phyloP scores from a whole-genome alignment of 768 basidiomycete genomes.

The Russula olivacea region DNA sequence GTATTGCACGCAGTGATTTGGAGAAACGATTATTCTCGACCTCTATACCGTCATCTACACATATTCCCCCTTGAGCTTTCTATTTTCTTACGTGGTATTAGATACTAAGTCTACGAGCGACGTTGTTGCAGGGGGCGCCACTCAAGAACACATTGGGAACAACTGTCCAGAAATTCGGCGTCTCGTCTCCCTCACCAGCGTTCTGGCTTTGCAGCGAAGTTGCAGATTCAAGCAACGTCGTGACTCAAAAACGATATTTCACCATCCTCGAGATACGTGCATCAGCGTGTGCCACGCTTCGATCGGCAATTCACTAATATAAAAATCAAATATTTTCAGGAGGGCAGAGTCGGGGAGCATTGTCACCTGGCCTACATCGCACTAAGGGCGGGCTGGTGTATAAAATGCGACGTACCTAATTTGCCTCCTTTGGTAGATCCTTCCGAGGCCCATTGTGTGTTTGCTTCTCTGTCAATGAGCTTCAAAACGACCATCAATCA shows the following conservation, averaged over 20 bases:
- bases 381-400: not conserved
- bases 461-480: not conserved
- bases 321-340: not conserved
- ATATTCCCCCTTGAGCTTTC: no score
- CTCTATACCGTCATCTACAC: no score
- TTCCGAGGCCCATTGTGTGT: not conserved
- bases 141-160: no score
- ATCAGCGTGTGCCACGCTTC: no score
- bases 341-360: not conserved
- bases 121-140: no score
- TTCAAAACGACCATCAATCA: not conserved
- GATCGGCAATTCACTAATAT: no score
- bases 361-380: not conserved
- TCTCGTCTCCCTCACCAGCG: not conserved
- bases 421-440: not conserved
- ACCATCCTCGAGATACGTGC: not conserved
- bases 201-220: not conserved
- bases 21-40: no score
- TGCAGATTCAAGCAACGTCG: no score
- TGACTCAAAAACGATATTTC: not conserved
- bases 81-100: no score
- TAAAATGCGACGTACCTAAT: not conserved
- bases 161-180: no score
- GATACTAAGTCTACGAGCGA: no score
- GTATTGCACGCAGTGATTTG: conserved; percentile 59